Evolutionary conservation across 1,284 basidiomycete genomes (phyloP).

Genomic region (Fomitiporia mediterranea): DNA sequence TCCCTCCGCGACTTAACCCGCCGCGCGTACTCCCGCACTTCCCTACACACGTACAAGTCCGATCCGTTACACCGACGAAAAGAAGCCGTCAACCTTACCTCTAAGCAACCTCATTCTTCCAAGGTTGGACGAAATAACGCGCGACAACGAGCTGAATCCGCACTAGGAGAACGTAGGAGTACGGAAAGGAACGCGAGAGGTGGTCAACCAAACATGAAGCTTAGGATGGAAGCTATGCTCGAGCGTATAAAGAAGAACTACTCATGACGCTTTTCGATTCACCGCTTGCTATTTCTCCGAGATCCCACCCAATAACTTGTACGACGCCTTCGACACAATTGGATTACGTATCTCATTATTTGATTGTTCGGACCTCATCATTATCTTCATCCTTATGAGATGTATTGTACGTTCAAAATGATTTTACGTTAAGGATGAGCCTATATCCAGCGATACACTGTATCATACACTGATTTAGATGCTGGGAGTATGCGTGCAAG

Average conservation of each 20-base stretch:
- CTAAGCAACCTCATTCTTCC: not conserved
- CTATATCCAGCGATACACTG: no score
- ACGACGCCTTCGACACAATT: no score
- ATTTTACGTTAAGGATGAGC: no score
- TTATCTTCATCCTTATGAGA: no score
- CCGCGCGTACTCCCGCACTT: slow-evolving; percentile 55
- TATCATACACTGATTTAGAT: no score
- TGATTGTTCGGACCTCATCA: no score
- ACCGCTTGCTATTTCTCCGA: no score
- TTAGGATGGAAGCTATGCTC: slow-evolving; percentile 74
- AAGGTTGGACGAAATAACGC: not conserved
- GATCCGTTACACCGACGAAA: slow-evolving; percentile 36
- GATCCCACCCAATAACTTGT: no score
- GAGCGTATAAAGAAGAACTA: slow-evolving; percentile 67
- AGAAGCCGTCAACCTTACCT: not conserved
- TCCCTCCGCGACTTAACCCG: slow-evolving; percentile 54
- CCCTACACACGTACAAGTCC: slow-evolving; percentile 52
- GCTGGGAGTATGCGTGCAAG: no score
- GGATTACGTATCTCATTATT: no score
- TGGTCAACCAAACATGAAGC: slow-evolving; percentile 73
- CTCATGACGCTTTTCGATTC: no score
- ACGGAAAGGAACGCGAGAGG: slow-evolving; percentile 23
- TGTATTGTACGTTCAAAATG: no score
- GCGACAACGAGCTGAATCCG: not conserved
- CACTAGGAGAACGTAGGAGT: not conserved